phyloP scores from a whole-genome alignment of 2,329 filamentous ascomycete genomes.

The Furcasterigmium sp. region DNA sequence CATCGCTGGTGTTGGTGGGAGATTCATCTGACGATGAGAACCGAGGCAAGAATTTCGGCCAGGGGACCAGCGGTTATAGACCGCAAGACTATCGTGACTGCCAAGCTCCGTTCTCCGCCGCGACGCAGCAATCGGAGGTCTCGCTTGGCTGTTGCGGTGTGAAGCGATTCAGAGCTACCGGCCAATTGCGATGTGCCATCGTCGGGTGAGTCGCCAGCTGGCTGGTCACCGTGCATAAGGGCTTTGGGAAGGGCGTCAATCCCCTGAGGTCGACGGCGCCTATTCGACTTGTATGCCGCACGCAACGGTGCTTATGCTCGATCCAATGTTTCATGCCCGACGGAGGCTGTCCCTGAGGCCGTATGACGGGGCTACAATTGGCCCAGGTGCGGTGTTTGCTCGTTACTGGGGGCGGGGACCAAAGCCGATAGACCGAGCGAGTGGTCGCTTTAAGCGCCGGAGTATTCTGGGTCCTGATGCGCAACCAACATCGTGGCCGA shows the following conservation, averaged over 20 bases:
- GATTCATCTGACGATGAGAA: neutral
- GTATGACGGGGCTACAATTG: no score
- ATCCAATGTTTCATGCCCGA: neutral
- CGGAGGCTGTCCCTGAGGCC: neutral
- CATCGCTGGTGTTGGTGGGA: neutral
- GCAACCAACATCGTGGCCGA: no score
- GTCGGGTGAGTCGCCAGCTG: neutral
- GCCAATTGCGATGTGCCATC: neutral
- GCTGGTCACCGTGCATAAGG: neutral
- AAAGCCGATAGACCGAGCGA: no score
- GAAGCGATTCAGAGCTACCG: neutral
- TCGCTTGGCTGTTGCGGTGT: neutral
- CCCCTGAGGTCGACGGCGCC: no score
- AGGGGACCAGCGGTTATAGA: neutral
- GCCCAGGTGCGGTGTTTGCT: no score
- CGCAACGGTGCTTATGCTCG: no score
- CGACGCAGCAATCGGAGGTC: no score
- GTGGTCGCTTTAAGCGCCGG: no score
- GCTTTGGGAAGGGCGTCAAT: neutral
- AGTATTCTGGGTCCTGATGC: no score
- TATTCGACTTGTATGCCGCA: no score
- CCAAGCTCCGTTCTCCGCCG: neutral
- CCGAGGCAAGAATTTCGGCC: neutral
- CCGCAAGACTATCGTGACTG: neutral
- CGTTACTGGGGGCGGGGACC: no score